Evolutionary conservation across 306 rosid species (phyloP), one percentile per base, ranked within the genome.

Genomic region (Medicago lupulina): DNA sequence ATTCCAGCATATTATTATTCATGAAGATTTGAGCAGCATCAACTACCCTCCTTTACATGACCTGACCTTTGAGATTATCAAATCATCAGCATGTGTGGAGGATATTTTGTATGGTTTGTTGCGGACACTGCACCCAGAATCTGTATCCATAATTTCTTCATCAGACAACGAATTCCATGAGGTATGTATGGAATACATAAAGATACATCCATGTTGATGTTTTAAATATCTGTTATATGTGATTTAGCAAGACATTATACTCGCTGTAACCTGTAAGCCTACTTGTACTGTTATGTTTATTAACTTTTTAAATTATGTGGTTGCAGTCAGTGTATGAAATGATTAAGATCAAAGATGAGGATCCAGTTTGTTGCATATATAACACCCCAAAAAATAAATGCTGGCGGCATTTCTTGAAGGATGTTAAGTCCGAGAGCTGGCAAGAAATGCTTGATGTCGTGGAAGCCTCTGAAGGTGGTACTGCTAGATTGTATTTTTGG

Each of bases 401-500:
- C 76, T 86, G 96, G 92, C 79, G 84, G 53, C 92, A 90, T 82
- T 86, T 73, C 57, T 67, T 90, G 84, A 76, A 74, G 83, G 81
- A 79, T 16, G 34, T 71, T 54, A 55, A 86, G 83, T 17, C 58
- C 73, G 72, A 82, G 81, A 76, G 81, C 76, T 18, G 66, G 34
- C 63, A 78, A 76, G 73, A 51, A 0, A 53, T 25, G 7, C n/a
- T 54, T 31, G 58, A 53, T 16, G 70, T 4, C 9, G 25, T 38
- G 1, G 6, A 21, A 6, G 41, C 15, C 3, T 13, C 28, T 62
- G 53, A 40, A 11, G 54, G 50, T 16, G 12, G 17, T 34, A 70
- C 67, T 11, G 46, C 23, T 38, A 8, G 14, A 41, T 80, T 80
- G 76, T 43, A 68, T 60, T 15, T 18, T 38, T 80, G 89, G 89